Base-by-base conservation (phyloP, 1,139 yeast genomes). In the Candida mesenterica region DNA sequence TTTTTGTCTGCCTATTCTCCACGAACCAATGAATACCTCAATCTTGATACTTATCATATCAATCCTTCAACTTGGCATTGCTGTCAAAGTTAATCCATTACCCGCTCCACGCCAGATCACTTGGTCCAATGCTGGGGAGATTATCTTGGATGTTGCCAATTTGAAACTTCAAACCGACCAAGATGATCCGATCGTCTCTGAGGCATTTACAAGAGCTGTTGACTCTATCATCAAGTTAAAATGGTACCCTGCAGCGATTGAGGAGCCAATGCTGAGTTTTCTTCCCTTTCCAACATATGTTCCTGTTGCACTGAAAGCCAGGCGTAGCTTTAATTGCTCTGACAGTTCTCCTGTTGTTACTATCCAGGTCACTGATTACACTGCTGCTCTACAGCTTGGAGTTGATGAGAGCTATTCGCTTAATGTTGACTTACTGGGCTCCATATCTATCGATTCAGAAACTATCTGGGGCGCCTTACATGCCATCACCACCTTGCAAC, bases 381-480 rank as follows among this genome's bases (percentile, higher is more conserved):
- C 50, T 13, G 62, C 63, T 6, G 62, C 54, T 23, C 50, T 70
- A 33, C 71, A 66, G 44, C 49, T 61, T 26, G 72, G 68, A 3
- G 72, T 68, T 14, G 61, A 69, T 44, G 76, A 71, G 48, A 53
- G 67, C 3, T 71, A 69, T 45, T 39, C 48, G n/a, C 46, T 70
- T 33, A 36, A 39, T 2, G 47, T 59, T 4, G 34, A 35, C 8
- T 26, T 4, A 5, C 8, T 34, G 2, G 26, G 38, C 16, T 37
- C 37, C 13, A 49, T 71, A 17, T 29, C 32, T 1, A 60, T 72
- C 28, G 38, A 38, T 3, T 61, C 75, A 7, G 49, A 42, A 7
- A 71, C 75, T 1, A 42, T 57, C 5, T 72, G 75, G 75, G 78
- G 77, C 3, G 70, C 68, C 1, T 51, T 72, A 31, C 67, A 70